Evolutionary conservation across 805 yeast species (phyloP), one percentile per base, ranked within the genome.

Genomic region (Barnettozyma wickerhamii): DNA sequence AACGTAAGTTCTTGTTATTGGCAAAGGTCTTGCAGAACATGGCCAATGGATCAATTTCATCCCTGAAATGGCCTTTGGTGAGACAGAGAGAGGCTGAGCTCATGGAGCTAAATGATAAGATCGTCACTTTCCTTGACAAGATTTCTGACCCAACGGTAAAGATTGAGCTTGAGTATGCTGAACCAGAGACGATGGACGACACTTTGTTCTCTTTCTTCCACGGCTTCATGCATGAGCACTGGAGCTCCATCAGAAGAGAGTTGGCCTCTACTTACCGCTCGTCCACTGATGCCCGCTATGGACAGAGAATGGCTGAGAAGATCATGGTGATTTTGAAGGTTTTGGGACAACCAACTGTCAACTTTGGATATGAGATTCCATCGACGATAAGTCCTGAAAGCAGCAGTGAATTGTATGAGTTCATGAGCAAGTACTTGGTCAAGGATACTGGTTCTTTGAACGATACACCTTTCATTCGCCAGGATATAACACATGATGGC

Each of bases 11-110:
- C 37, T 78, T 90, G 45, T 79, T 85, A 41, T 60, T 90, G 26
- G 96, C 95, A 3, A 86, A 88, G 52, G 81, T 84, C 15, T 64
- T 91, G 17, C 98, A 91, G 62, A 77, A 83, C 49, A 76, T 90
- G 65, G 96, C 95, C 1, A 91, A 90, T 58, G 90, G 88, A 21
- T 72, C 95, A 0, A 69, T 85, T 4, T 68, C 71, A 6, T 62
- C 81, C 18, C 64, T 82, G 36, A 89, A 79, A 57, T 79, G 85
- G 77, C 81, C 85, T 1, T 59, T 78, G 1, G 58, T 81, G 33
- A 58, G 58, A 7, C 42, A 68, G 4, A 64, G 68, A 42, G 57
- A 60, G 31, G 69, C 65, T 2, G 77, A 75, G 38, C 43, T 77
- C 18, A 46, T 55, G 4, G 62, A 53, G 10, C 56, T 75, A 45